These are phyloP conservation scores for Oehlia diaphana DNA, from an alignment of 192 early-diverging fungal species.

Conservation along the genomic window DNA sequence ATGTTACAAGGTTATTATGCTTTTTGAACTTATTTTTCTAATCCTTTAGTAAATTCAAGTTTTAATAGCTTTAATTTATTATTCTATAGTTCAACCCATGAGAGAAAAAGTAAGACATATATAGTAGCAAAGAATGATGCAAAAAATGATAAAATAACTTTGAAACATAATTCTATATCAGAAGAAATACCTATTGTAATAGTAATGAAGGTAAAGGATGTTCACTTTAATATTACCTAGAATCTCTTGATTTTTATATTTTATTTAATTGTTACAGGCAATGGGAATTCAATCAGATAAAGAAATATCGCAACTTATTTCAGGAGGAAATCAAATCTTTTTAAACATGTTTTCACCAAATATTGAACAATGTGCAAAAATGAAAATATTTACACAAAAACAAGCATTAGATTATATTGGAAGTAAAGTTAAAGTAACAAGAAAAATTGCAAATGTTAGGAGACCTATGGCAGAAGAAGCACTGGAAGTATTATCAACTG, in stretches of 20 bases:
- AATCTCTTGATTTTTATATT: background rate
- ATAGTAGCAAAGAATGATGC: slow-evolving; percentile 62
- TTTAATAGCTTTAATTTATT: background rate
- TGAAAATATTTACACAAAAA: slow-evolving; percentile 83
- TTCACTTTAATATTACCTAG: background rate
- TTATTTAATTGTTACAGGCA: slow-evolving; percentile 47
- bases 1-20: slow-evolving; percentile 67
- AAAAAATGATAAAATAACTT: slow-evolving; percentile 67
- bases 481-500: slow-evolving; percentile 79
- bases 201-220: slow-evolving; percentile 68
- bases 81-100: slow-evolving; percentile 75
- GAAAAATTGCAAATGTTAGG: slow-evolving; percentile 37
- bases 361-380: slow-evolving; percentile 78
- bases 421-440: slow-evolving; percentile 68
- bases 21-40: background rate
- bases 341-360: slow-evolving; percentile 83
- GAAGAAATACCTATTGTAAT: slow-evolving; percentile 87
- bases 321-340: slow-evolving; percentile 80
- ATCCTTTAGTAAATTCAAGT: background rate
- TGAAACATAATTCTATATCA: slow-evolving; percentile 89
- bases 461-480: slow-evolving; percentile 76
- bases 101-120: slow-evolving; percentile 91
- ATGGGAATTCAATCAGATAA: slow-evolving; percentile 94
- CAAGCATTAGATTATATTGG: slow-evolving; percentile 92
- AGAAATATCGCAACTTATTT: slow-evolving; percentile 92